Evolutionary conservation across 371 early-diverging fungal genomes (phyloP).

Genomic region (Saksenaea oblongispora): DNA sequence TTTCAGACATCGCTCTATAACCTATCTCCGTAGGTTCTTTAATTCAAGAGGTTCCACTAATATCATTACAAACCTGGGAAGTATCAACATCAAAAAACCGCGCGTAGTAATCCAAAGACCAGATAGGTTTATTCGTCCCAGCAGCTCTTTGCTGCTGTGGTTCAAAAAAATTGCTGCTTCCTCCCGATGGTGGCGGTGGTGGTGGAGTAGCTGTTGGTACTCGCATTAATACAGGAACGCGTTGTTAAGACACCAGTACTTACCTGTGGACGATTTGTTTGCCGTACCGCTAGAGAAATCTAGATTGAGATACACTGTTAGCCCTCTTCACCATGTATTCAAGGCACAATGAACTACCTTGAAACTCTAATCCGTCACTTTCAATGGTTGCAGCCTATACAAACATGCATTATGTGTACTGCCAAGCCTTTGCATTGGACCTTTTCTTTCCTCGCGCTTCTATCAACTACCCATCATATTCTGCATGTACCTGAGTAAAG

Average conservation of each 20-base stretch:
- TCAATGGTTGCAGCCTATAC: slow-evolving; percentile 49
- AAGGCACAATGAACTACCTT: slow-evolving; percentile 26
- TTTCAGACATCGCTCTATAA: slow-evolving; percentile 48
- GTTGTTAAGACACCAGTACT: not conserved
- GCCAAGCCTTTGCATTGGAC: not conserved
- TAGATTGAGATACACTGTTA: not conserved
- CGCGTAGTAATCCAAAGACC: slow-evolving; percentile 86
- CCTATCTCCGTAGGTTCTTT: slow-evolving; percentile 65
- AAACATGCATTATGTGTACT: not conserved
- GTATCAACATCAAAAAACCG: slow-evolving; percentile 93
- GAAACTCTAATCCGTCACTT: slow-evolving; percentile 55
- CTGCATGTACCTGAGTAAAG: slow-evolving; percentile 32
- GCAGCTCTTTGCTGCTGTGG: slow-evolving; percentile 38
- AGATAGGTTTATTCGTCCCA: slow-evolving; percentile 52
- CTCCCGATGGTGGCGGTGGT: slow-evolving; percentile 22
- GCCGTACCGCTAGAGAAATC: slow-evolving; percentile 20
- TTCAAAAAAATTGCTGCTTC: slow-evolving; percentile 32
- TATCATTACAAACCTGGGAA: slow-evolving; percentile 70
- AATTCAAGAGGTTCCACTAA: slow-evolving; percentile 77
- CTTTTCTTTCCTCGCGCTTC: not conserved
- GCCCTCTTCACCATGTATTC: not conserved
- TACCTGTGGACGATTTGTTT: slow-evolving; percentile 16
- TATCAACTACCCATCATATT: not conserved
- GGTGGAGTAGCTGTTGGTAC: slow-evolving; percentile 18
- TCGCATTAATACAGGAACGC: slow-evolving; percentile 5